Evolutionary conservation across 345 rosid genomes (phyloP), one percentile per base, ranked within the genome.

Genomic region (Anacardium occidentale): DNA sequence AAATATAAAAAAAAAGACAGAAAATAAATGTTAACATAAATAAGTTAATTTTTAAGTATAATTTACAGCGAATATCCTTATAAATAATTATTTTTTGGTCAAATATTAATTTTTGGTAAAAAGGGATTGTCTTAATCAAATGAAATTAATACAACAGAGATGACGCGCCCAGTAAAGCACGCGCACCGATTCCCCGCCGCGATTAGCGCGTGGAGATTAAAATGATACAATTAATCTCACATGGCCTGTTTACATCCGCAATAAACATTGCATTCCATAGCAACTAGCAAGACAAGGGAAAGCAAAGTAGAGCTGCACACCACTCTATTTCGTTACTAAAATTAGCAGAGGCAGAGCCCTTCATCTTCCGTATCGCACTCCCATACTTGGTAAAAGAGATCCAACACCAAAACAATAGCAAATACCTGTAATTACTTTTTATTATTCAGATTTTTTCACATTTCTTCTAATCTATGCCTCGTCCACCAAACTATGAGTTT

Each of bases 401-500:
- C 67, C 50, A 29, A 29, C 11, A 37, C 42, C 42, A 37, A 37
- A 37, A 7, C 48, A 12, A 42, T 0, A 20, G 5, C 66, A 42
- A 62, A 63, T 0, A 2, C 25, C 1, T 54, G 18, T 45, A 15
- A 64, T 62, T 37, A 20, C 37, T 18, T 71, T 64, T 34, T 24
- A 45, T 55, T 52, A 48, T 76, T 66, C 45, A 58, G 40, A 58
- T 58, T 37, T 17, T 34, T 17, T 53, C 20, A 26, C 48, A 34
- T 55, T 48, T 51, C 59, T 67, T 52, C 74, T 37, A 37, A 37
- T 6, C 42, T 48, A 85, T 85, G 88, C 81, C 88, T 72, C 84
- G 86, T 34, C 72, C 85, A 18, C 91, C 85, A 72, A 87, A 87
- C 80, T 71, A 80, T 71, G 94, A 87, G 82, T 89, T 89, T 79